Evolutionary conservation across 345 rosid species (phyloP), one percentile per base, ranked within the genome.

Genomic region (Pugionium dolabratum): DNA sequence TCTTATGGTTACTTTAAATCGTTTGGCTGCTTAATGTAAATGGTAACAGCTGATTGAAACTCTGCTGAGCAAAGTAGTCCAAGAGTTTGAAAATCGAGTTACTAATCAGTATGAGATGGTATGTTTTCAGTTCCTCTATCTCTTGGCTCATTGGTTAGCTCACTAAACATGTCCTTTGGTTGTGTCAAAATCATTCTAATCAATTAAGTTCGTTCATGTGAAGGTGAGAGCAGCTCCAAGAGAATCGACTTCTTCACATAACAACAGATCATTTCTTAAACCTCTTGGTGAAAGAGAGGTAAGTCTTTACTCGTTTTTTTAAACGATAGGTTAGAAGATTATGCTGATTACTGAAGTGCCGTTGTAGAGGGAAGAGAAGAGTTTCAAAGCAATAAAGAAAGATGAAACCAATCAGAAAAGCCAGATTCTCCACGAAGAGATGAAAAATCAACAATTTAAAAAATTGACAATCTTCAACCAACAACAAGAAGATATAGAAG

Each of bases 1-100:
- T 55, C 37, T 63, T 71, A 34, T 29, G 49, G 10, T 56, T 63
- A 37, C 59, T 46, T 42, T 50, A 7, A 57, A 27, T 57, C 11
- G 0, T 32, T 9, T 72, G 54, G 41, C 59, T 56, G 44, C 28
- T 31, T 72, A 6, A 72, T 49, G 47, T 57, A 61, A 70, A 32
- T 69, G 64, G 75, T 44, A 45, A 71, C 77, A 94, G 99, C 66
- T 90, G 80, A 84, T 93, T 78, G 99, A 94, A 82, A 83, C 97
- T 30, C 89, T 94, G 50, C 88, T 94, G 53, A 84, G 86, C 66
- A 88, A 86, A 77, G 86, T 94, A 58, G 86, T 80, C 25, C 75
- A 94, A 75, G 99, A 85, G 83, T 90, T 90, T 76, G 97, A 90
- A 79, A 79, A 80, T 52, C 89, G 97, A 52, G 81, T 94, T 59